Percentiles rank a stretch among this genome's conserved stretches.
These are phyloP conservation scores for Cryptosporidium ryanae DNA, from an alignment of 169 alveolate genomes.

Conservation along the genomic window DNA sequence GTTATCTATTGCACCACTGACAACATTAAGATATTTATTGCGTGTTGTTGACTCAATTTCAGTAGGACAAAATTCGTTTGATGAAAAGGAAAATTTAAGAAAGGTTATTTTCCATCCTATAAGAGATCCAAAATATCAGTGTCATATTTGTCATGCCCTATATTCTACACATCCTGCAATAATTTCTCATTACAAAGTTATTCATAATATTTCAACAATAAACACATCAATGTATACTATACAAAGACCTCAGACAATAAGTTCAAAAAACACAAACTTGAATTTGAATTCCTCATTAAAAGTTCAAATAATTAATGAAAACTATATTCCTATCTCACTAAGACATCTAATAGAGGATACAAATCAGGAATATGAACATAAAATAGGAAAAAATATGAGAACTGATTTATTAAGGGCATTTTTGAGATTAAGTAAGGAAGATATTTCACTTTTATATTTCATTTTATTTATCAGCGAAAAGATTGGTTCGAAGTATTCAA, in stretches of 20 bases:
- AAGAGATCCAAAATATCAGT: slow-evolving; percentile 56
- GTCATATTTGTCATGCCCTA: slow-evolving; percentile 61
- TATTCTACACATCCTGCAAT: slow-evolving; percentile 74
- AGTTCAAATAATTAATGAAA: slow-evolving; percentile 45
- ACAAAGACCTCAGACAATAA: background rate
- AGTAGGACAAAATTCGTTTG: background rate
- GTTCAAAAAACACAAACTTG: slow-evolving; percentile 7
- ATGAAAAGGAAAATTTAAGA: background rate
- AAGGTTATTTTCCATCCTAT: slow-evolving; percentile 49
- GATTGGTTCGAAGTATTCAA: background rate
- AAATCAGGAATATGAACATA: background rate
- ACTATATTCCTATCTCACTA: slow-evolving; percentile 32
- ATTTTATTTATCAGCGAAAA: slow-evolving; percentile 2
- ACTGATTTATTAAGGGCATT: slow-evolving; percentile 39
- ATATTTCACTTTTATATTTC: slow-evolving; percentile 11
- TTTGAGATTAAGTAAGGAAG: slow-evolving; percentile 58
- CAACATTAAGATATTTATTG: slow-evolving; percentile 29
- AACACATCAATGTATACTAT: slow-evolving; percentile 61
- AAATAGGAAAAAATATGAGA: slow-evolving; percentile 6
- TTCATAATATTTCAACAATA: slow-evolving; percentile 45
- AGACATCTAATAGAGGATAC: slow-evolving; percentile 19
- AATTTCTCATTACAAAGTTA: slow-evolving; percentile 43
- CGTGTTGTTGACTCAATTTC: slow-evolving; percentile 74
- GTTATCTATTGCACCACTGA: slow-evolving; percentile 20
- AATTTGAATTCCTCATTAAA: slow-evolving; percentile 16